Conservation (phyloP, 768 basidiomycete species). For the Rhizopogon vesiculosus region DNA sequence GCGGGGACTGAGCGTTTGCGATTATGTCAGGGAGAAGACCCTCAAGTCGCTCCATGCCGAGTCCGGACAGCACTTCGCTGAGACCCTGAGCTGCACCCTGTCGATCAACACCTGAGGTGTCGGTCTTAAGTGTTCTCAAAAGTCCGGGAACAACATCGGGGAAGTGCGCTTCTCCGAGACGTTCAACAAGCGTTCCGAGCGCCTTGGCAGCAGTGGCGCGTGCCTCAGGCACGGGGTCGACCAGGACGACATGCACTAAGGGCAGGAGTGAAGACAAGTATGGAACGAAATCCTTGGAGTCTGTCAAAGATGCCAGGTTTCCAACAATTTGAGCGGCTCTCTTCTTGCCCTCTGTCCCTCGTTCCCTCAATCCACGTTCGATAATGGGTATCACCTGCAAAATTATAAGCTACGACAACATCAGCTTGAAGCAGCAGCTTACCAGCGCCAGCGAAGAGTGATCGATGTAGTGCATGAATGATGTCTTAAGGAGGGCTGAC, state of each 20-base stretch:
- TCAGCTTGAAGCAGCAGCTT: constrained; percentile 20
- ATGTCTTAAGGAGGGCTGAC: constrained; percentile 83
- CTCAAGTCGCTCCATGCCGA: constrained; percentile 97
- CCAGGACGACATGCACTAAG: constrained; percentile 85
- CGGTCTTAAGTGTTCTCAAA: constrained; percentile 82
- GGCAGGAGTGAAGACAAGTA: constrained; percentile 89
- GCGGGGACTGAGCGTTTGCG: constrained; percentile 82
- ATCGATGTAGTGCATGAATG: constrained; percentile 98
- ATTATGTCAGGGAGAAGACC: constrained; percentile 93
- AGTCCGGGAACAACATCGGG: constrained; percentile 92
- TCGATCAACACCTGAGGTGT: constrained; percentile 92
- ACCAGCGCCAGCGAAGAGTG: constrained; percentile 93
- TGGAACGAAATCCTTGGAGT: constrained; percentile 89
- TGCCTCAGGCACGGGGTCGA: constrained; percentile 97
- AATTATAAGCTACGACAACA: not conserved
- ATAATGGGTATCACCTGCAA: constrained; percentile 87
- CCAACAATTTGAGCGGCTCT: constrained; percentile 97
- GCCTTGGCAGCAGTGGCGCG: constrained; percentile 97
- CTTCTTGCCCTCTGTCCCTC: constrained; percentile 91
- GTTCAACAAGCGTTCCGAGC: constrained; percentile 93
- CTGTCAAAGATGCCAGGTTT: constrained; percentile 88
- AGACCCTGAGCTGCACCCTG: constrained; percentile 98
- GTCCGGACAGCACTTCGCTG: constrained; percentile 88
- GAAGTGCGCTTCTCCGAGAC: constrained; percentile 91
- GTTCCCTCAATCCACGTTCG: constrained; percentile 87